Percentiles rank a stretch among this genome's conserved stretches.
phyloP scores from a whole-genome alignment of 2,329 filamentous ascomycete species.

The Plenodomus biglobosus region DNA sequence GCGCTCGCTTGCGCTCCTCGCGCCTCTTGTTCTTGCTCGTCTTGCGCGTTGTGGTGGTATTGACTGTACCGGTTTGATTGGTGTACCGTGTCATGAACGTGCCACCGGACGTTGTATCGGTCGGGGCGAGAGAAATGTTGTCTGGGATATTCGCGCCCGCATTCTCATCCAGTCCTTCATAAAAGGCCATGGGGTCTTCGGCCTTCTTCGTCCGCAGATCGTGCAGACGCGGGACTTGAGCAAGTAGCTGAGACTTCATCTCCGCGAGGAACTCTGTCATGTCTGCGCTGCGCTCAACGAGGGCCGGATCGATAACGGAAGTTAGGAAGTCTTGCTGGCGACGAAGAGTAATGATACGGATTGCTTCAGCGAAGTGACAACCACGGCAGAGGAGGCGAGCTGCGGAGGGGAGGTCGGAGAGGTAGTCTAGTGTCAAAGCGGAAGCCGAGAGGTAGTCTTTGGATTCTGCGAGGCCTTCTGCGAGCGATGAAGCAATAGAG shows the following conservation, averaged over 20 bases:
- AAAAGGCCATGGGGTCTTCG: conserved; percentile 84
- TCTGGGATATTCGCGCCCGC: conserved; percentile 72
- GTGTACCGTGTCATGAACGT: conserved; percentile 94
- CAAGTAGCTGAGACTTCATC: conserved; percentile 79
- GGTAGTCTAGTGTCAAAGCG: conserved; percentile 78
- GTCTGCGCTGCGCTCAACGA: conserved; percentile 76
- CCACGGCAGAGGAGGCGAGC: conserved; percentile 82
- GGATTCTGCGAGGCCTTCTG: conserved; percentile 76
- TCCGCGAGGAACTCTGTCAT: conserved; percentile 92
- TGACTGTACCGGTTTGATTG: conserved; percentile 70
- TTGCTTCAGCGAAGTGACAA: conserved; percentile 85
- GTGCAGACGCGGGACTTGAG: conserved; percentile 81
- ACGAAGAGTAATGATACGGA: conserved; percentile 69
- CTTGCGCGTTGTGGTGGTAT: conserved; percentile 72
- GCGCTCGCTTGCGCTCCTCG: conserved; percentile 92
- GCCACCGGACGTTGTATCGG: conserved; percentile 73
- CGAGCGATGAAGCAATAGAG: conserved; percentile 72
- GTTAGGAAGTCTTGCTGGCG: conserved; percentile 64
- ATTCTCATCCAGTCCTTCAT: conserved; percentile 62
- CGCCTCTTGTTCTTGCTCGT: conserved; percentile 85
- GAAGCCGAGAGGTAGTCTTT: conserved; percentile 83
- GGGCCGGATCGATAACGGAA: conserved; percentile 71
- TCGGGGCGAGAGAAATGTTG: conserved; percentile 87
- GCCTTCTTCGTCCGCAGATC: conserved; percentile 80
- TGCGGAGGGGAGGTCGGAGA: conserved; percentile 69